Conservation (phyloP, 441 rosid species). For the Aquilaria agallochum region DNA sequence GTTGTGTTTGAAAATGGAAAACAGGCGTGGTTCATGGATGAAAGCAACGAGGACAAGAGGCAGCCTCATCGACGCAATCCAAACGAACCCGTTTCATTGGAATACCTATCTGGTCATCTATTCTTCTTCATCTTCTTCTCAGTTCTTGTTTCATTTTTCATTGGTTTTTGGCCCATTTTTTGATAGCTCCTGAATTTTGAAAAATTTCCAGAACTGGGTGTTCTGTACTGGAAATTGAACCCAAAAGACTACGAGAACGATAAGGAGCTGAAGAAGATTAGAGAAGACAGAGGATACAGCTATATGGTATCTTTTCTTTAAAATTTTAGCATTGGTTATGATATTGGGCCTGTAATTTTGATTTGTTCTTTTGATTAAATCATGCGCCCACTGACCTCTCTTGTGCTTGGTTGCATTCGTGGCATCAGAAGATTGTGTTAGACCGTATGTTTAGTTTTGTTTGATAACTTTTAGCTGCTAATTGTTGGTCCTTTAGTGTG, state of each 20-base stretch:
- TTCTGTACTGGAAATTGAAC: slow-evolving; percentile 72
- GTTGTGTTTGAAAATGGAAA: background rate
- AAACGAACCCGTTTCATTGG: slow-evolving; percentile 43
- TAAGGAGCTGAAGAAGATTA: slow-evolving; percentile 47
- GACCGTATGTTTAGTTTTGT: too few relatives aligned
- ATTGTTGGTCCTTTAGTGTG: too few relatives aligned
- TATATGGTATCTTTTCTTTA: slow-evolving; percentile 50
- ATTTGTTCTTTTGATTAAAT: too few relatives aligned
- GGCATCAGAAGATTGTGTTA: too few relatives aligned
- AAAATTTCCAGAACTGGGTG: slow-evolving; percentile 55
- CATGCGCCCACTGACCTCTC: too few relatives aligned
- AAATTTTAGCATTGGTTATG: too few relatives aligned
- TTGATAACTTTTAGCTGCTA: too few relatives aligned
- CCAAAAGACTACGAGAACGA: slow-evolving; percentile 69
- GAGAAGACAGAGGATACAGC: slow-evolving; percentile 74
- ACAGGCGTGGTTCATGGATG: slow-evolving; percentile 91
- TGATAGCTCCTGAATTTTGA: background rate
- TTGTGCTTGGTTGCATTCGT: too few relatives aligned
- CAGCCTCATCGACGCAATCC: slow-evolving; percentile 64
- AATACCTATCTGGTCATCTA: slow-evolving; percentile 47
- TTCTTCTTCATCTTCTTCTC: slow-evolving; percentile 10
- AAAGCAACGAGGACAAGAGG: slow-evolving; percentile 64
- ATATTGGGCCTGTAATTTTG: too few relatives aligned
- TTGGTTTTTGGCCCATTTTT: background rate
- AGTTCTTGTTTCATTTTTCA: background rate